phyloP scores from a whole-genome alignment of 768 basidiomycete species.

The Mycena sanguinolenta region DNA sequence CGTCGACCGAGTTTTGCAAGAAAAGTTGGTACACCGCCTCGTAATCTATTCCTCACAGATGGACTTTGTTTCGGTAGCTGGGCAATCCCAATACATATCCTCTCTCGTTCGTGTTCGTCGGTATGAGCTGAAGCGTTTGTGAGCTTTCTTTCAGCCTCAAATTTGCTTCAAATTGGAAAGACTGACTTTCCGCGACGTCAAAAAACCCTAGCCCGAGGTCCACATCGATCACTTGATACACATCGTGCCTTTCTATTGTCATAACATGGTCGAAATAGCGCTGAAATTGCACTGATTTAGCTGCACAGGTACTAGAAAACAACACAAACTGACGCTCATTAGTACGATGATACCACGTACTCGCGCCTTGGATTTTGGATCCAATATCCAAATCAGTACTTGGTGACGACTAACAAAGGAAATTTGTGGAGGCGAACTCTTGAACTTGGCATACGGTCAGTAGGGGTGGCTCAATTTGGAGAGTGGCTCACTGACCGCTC shows the following conservation, averaged over 20 bases:
- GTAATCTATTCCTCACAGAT: not conserved
- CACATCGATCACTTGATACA: not conserved
- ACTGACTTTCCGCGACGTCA: not conserved
- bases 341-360: slow-evolving; percentile 11
- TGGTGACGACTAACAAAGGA: slow-evolving; percentile 13
- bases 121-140: no score
- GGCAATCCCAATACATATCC: slow-evolving; percentile 1
- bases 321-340: slow-evolving; percentile 5
- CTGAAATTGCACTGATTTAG: not conserved
- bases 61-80: not conserved
- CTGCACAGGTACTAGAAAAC: not conserved
- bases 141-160: no score
- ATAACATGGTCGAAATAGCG: not conserved
- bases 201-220: not conserved
- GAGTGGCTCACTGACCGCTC: slow-evolving; percentile 7
- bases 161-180: no score
- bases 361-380: slow-evolving; percentile 8
- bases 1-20: not conserved
- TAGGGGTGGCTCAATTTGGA: not conserved
- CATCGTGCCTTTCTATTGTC: not conserved
- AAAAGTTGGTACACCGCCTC: not conserved
- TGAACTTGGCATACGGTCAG: not conserved
- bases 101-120: no score
- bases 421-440: slow-evolving; percentile 5
- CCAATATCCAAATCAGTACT: slow-evolving; percentile 8